phyloP scores from a whole-genome alignment of 345 rosid genomes.

The Rhodomyrtus tomentosa region DNA sequence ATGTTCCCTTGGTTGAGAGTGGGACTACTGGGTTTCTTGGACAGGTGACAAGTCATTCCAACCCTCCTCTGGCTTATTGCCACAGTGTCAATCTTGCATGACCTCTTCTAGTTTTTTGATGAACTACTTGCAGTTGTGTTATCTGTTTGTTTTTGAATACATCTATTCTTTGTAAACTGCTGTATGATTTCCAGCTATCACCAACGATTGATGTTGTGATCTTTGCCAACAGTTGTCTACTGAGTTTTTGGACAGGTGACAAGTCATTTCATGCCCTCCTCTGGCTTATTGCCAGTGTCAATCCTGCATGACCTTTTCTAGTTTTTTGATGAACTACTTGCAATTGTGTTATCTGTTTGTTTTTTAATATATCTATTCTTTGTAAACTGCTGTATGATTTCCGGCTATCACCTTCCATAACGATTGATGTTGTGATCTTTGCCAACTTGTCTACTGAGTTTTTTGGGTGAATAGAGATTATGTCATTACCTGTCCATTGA shows the following conservation, averaged over 20 bases:
- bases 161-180: background rate
- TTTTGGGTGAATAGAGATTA: background rate
- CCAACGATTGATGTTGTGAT: background rate
- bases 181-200: background rate
- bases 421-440: background rate
- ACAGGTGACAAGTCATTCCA: conserved; percentile 43
- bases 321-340: background rate
- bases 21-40: conserved; percentile 99
- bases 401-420: background rate
- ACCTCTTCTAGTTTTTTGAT: background rate
- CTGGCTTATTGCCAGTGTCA: background rate
- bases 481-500: background rate
- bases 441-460: background rate
- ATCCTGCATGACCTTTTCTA: background rate
- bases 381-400: background rate
- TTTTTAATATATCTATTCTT: background rate
- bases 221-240: background rate
- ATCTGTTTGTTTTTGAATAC: background rate
- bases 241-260: conserved; percentile 65
- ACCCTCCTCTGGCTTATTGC: background rate
- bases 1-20: conserved; percentile 94
- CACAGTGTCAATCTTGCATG: background rate
- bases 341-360: background rate
- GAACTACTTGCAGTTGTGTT: background rate
- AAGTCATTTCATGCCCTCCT: background rate